phyloP scores from a whole-genome alignment of 2,329 filamentous ascomycete genomes.

The Ceratocystis eucalypticola region DNA sequence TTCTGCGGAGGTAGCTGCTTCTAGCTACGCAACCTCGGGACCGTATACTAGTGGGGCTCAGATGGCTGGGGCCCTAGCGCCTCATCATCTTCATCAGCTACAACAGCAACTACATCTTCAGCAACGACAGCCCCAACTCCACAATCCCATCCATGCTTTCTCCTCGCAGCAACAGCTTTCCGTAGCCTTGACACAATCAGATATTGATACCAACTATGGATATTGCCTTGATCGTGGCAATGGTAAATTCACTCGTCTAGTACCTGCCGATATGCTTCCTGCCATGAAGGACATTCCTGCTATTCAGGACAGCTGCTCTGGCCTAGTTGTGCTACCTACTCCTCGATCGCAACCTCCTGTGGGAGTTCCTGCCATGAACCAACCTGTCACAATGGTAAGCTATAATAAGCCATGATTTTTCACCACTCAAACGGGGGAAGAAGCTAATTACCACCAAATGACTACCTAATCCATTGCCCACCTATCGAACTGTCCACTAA shows the following conservation, averaged over 20 bases:
- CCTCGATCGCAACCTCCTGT: constrained; percentile 23
- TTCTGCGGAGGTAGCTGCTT: not conserved
- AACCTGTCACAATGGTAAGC: constrained; percentile 31
- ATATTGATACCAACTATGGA: constrained; percentile 25
- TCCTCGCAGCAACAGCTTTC: not conserved
- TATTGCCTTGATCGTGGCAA: constrained; percentile 43
- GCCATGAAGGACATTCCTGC: constrained; percentile 32
- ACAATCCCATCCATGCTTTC: not conserved
- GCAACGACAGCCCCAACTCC: constrained; percentile 1
- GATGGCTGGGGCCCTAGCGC: not conserved
- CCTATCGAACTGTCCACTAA: not conserved
- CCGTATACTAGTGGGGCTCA: not conserved
- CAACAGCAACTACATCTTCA: constrained; percentile 12
- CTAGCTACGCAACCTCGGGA: not conserved
- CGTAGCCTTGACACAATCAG: not conserved
- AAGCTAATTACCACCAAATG: not conserved
- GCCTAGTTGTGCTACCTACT: constrained; percentile 36
- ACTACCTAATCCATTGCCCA: not conserved
- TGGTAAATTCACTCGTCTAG: constrained; percentile 39
- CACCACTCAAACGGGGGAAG: not conserved
- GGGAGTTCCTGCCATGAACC: constrained; percentile 29
- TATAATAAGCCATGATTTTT: not conserved
- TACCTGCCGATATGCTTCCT: constrained; percentile 42
- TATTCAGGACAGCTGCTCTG: constrained; percentile 28
- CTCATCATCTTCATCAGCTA: constrained; percentile 9